Evolutionary conservation across 1,284 basidiomycete species (phyloP), one percentile per base, ranked within the genome.

Genomic region (Puccinia horiana): DNA sequence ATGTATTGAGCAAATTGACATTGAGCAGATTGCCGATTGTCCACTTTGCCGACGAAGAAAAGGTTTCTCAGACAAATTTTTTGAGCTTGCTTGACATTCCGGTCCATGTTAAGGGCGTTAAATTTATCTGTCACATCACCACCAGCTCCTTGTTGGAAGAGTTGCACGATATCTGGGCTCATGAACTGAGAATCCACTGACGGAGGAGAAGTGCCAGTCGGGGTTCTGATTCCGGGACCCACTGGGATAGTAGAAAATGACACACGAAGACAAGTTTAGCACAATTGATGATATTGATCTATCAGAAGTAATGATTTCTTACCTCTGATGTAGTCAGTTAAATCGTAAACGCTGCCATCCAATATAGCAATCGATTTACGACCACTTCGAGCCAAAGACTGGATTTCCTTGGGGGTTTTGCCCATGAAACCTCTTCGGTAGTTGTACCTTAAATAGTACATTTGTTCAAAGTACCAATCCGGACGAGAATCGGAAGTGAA

Each of bases 1-100:
- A 99, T 94, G 87, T 96, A 96, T 63, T 91, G 93, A 29, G 95
- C 91, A 88, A 99, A 98, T 67, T 92, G 90, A 87, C 96, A 99
- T 87, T 95, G 93, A 0, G 94, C 90, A 0, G 94, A 95, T 85
- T 96, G 92, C 84, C 96, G 93, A 83, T 93, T 93, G 89, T 99
- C 96, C 84, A 95, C 91, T 88, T 93, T 93, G 83, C 95, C 96
- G 79, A 96, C 91, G 84, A 93, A 89, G 90, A 96, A 99, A 37
- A 99, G 87, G 86, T 98, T 98, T 58, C 95, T 91, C 69, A 99
- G 89, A 87, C 96, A 99, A 29, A 92, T 91, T 84, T 92, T 92
- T 87, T 98, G 96, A 6, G 92, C 88, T 0, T 90, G 88, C 29
- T 96, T 89, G n/a, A 92, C 89, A n/a, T 90, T 90, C 0, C 88